Percentiles rank a stretch among this genome's conserved stretches.
Evolutionary conservation across 164 flowering plant genomes (phyloP).

Genomic region (Brasenia schreberi): DNA sequence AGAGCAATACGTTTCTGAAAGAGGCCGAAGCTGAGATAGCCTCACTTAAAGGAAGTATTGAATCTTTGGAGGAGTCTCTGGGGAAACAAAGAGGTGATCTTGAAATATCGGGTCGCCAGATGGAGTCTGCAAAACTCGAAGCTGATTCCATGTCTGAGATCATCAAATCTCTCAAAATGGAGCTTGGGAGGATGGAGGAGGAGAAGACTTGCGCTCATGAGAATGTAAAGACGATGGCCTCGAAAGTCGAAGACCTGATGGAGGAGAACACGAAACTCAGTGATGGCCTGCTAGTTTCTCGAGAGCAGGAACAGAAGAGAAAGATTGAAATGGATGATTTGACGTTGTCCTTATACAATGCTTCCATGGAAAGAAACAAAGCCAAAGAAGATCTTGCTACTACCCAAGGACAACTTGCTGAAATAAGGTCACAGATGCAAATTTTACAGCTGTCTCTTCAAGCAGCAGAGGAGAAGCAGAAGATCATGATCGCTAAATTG

Average conservation of each 20-base stretch:
- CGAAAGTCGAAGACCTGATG: constrained; percentile 44
- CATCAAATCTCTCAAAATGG: constrained; percentile 38
- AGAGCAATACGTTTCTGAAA: constrained; percentile 39
- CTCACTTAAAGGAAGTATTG: constrained; percentile 48
- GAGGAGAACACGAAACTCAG: constrained; percentile 78
- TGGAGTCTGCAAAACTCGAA: constrained; percentile 35
- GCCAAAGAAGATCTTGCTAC: constrained; percentile 58
- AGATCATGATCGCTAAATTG: constrained; percentile 59
- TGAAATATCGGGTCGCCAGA: constrained; percentile 34
- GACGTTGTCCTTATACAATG: constrained; percentile 85
- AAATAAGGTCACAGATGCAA: constrained; percentile 44
- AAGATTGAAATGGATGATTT: constrained; percentile 88
- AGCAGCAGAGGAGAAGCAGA: constrained; percentile 59
- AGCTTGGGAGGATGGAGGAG: constrained; percentile 52
- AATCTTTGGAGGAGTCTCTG: constrained; percentile 54
- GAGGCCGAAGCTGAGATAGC: constrained; percentile 60
- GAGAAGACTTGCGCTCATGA: constrained; percentile 57
- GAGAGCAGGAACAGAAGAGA: constrained; percentile 75
- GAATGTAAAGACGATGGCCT: constrained; percentile 67
- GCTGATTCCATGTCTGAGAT: constrained; percentile 29
- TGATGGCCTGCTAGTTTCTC: constrained; percentile 44
- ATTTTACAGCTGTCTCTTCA: constrained; percentile 45
- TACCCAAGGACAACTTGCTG: constrained; percentile 49
- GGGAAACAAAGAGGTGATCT: constrained; percentile 44
- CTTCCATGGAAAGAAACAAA: constrained; percentile 71